A percentile compares a stretch with the other conserved stretches of the same genome.
Conservation (phyloP, 345 rosid genomes). For the Lumnitzera racemosa region DNA sequence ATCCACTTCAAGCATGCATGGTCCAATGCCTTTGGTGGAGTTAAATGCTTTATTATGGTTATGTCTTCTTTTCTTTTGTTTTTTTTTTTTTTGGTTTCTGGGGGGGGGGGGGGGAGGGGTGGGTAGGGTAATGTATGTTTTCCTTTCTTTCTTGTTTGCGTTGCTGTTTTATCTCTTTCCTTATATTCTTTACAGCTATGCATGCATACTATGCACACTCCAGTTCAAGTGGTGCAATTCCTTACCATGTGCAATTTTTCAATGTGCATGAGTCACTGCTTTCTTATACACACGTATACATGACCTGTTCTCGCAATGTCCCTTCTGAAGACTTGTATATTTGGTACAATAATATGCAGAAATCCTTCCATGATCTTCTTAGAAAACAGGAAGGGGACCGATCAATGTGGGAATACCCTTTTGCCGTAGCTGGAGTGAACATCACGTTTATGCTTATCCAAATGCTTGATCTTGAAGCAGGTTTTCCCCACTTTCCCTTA, state of each 20-base stretch:
- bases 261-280: neutral
- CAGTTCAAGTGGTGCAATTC: neutral
- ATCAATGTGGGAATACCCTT: slow-evolving; percentile 98
- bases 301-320: neutral
- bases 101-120: no score
- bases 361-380: slow-evolving; percentile 83
- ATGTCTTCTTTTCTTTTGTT: no score
- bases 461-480: slow-evolving; percentile 99
- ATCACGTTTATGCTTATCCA: slow-evolving; percentile 97
- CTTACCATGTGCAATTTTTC: neutral
- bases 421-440: slow-evolving; percentile 99
- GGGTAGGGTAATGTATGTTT: no score
- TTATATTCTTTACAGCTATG: neutral
- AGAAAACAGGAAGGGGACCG: slow-evolving; percentile 88
- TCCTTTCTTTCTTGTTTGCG: no score
- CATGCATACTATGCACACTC: neutral
- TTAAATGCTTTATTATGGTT: no score
- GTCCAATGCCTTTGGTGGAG: no score
- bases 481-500: slow-evolving; percentile 15
- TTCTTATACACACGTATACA: no score
- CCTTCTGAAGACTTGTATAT: slow-evolving; percentile 4
- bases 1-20: no score
- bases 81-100: no score
- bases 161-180: no score
- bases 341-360: slow-evolving; percentile 32